phyloP scores from a whole-genome alignment of 163 green algal genomes.

The Trebouxia gelatinosa region DNA sequence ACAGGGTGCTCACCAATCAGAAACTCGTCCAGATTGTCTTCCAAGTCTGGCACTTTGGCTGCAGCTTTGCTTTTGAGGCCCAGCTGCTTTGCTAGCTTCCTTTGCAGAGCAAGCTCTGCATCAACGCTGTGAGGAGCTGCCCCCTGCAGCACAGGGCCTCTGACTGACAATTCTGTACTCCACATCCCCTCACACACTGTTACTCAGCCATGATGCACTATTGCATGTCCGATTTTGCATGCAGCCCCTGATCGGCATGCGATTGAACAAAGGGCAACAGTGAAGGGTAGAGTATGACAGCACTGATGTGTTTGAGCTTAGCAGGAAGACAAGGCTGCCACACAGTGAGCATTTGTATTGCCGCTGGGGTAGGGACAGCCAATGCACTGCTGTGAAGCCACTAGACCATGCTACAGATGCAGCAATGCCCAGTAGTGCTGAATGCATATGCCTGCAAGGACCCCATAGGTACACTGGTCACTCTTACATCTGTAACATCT shows the following conservation, averaged over 20 bases:
- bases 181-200: not conserved
- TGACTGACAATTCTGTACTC: not conserved
- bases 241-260: not conserved
- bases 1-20: conserved; percentile 42
- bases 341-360: too few species aligned
- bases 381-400: too few species aligned
- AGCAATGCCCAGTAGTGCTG: too few species aligned
- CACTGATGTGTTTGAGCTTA: not conserved
- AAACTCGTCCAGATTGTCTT: conserved; percentile 57
- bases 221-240: too few species aligned
- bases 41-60: conserved; percentile 33
- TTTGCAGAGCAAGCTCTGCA: conserved; percentile 48
- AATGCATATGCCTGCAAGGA: too few species aligned
- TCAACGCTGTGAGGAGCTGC: conserved; percentile 30
- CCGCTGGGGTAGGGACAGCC: too few species aligned
- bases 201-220: not conserved
- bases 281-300: not conserved
- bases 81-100: conserved; percentile 56
- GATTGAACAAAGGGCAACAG: not conserved
- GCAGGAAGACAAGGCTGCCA: not conserved
- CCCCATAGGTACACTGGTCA: too few species aligned
- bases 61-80: conserved; percentile 46
- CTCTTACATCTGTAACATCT: too few species aligned
- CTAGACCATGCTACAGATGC: too few species aligned
- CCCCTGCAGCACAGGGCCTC: not conserved